Base-by-base conservation (phyloP, 805 yeast species). In the Wickerhamomyces mucosus region DNA sequence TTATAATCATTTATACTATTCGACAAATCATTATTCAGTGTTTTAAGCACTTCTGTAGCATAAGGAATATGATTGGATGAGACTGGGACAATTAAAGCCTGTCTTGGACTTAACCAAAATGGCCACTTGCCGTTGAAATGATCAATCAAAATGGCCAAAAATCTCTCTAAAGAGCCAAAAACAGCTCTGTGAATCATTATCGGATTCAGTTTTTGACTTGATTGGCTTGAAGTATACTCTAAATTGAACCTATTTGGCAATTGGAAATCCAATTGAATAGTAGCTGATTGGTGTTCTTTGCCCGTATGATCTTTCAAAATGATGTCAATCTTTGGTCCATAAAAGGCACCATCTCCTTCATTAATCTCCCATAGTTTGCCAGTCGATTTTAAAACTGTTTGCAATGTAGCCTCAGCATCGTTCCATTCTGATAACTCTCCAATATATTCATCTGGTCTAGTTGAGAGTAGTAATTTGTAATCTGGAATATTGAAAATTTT, bases 141-240 rank as follows among this genome's bases (percentile, higher is more conserved):
- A 52, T 92, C 97, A 32, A 92, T 75, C 38, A 92, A 61, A 37
- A 92, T 70, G 2, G 97, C 96, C 58, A 92, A 59, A 50, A 92
- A 92, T 47, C 98, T 66, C 54, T 92, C 98, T 7, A 92, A 65
- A 0, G 96, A 86, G 0, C 98, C 98, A 52, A 85, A 84, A 2
- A 89, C 85, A 0, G 98, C 98, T 34, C 98, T 67, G 51, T 92
- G 98, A 19, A 92, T 72, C 85, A 92, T 75, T n/a, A 92, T 89
- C 3, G 98, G 98, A 26, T 69, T 69, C 37, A 75, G 69, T 21
- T 61, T 59, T 1, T 61, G 53, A 28, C 65, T 72, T 1, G 70
- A 67, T 37, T 65, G 67, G 28, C 63, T 65, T 9, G 59, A 52
- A 29, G 74, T 73, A 50, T 78, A 92, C 43, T 72, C 65, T 37